Base-by-base conservation (phyloP, 176 grass and related monocot genomes). In the Puccinellia tenuiflora region DNA sequence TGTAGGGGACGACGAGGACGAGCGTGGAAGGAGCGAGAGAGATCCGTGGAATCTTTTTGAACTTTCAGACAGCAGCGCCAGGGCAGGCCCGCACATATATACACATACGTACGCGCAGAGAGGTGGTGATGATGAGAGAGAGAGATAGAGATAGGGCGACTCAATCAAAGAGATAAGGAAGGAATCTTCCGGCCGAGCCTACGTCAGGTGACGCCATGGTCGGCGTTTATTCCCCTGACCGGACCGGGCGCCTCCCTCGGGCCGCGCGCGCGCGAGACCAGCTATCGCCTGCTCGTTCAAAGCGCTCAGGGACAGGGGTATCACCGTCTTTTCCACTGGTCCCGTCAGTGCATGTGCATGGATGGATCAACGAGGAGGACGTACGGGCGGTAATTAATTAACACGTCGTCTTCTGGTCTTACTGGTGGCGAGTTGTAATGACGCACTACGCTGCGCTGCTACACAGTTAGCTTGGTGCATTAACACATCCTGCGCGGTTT, bases 171-270 rank as follows among this genome's bases (percentile, higher is more conserved):
- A 28, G 35, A 47, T 28, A 68, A 25, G 67, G 76, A 82, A 21
- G 81, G 87, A 85, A 85, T 89, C 87, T 85, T 68, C n/a, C n/a
- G n/a, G n/a, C n/a, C 56, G 12, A 0, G 87, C 38, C 68, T 24
- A 85, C 82, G 83, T 85, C 82, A 85, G 70, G 61, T 89, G 77
- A 89, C 87, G 87, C 8, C 77, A 85, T 18, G 69, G 82, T 81
- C 60, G 50, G 87, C 75, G 74, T 79, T 85, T 81, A 89, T 89
- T 85, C 87, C 87, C 31, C 67, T 50, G 61, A 16, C 52, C 4
- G 21, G 54, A 3, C 54, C 25, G 33, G 12, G 28, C 52, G 54
- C 55, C 72, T 12, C 21, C 48, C 64, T 71, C 81, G 63, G 74
- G 30, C 43, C 53, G 21, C 68, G 84, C 33, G 65, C 45, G 6